phyloP scores from a whole-genome alignment of 768 basidiomycete genomes.

The Mycena haematopus region DNA sequence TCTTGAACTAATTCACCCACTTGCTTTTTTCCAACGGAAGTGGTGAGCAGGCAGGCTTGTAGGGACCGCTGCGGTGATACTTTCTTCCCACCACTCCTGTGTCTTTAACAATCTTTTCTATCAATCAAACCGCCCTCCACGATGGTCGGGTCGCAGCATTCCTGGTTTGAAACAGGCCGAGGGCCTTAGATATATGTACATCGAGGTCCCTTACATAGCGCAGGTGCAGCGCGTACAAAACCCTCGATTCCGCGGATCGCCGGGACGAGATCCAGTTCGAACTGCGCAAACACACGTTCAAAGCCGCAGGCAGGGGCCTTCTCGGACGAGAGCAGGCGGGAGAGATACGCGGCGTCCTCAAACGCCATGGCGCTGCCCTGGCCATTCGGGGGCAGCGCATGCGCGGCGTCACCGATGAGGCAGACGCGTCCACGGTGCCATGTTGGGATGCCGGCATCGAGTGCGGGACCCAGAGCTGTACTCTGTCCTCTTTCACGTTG shows the following conservation, averaged over 20 bases:
- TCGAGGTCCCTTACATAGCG: no score
- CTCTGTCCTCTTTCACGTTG: neutral
- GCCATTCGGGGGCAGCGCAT: neutral
- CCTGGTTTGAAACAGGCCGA: no score
- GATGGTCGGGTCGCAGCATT: no score
- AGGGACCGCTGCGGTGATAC: no score
- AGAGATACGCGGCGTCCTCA: neutral
- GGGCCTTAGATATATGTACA: no score
- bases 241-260: neutral
- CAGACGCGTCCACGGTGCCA: neutral
- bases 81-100: no score
- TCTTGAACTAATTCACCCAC: no score
- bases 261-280: neutral
- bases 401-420: neutral
- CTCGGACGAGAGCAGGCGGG: neutral
- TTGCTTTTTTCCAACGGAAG: no score
- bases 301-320: neutral
- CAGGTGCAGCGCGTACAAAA: neutral
- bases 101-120: no score
- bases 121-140: no score
- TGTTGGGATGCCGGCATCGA: neutral
- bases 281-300: neutral
- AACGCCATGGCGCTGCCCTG: constrained; percentile 5
- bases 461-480: neutral
- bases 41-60: no score